phyloP scores from a whole-genome alignment of 352 stramenopile genomes.

The Peronospora destructor region DNA sequence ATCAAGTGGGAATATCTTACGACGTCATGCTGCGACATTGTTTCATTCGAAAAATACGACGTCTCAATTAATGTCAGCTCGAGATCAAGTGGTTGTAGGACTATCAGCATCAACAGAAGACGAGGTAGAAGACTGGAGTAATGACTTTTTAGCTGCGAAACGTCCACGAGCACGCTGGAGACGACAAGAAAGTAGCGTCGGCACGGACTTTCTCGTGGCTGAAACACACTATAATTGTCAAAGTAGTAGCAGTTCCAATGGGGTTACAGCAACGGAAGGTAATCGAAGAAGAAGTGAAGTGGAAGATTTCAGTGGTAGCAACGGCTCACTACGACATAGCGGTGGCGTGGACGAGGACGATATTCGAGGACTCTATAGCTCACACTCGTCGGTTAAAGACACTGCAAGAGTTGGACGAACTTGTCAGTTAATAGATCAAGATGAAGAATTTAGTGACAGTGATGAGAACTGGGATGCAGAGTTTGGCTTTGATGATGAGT shows the following conservation, averaged over 20 bases:
- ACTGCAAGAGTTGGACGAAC: background rate
- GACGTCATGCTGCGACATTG: constrained; percentile 14
- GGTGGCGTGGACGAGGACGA: constrained; percentile 24
- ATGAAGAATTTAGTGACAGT: constrained; percentile 12
- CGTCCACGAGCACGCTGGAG: constrained; percentile 23
- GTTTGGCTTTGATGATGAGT: constrained; percentile 65
- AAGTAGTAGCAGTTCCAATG: constrained; percentile 32
- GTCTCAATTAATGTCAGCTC: constrained; percentile 3
- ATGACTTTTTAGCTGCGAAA: constrained; percentile 35
- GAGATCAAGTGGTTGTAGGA: constrained; percentile 65
- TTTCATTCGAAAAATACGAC: constrained; percentile 17
- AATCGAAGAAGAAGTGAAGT: constrained; percentile 19
- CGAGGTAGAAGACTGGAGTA: constrained; percentile 74
- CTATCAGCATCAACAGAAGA: constrained; percentile 59
- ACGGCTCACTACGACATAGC: constrained; percentile 17
- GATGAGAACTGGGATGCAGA: constrained; percentile 70
- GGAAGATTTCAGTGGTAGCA: constrained; percentile 10
- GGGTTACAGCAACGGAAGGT: background rate
- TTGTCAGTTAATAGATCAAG: background rate
- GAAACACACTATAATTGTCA: constrained; percentile 22
- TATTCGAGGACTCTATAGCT: constrained; percentile 12
- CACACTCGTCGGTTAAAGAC: constrained; percentile 20
- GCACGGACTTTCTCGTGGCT: constrained; percentile 5
- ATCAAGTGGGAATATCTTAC: constrained; percentile 1
- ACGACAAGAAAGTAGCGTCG: constrained; percentile 24